Conservation (phyloP, 352 stramenopile species). For the Plasmopara viticola region DNA sequence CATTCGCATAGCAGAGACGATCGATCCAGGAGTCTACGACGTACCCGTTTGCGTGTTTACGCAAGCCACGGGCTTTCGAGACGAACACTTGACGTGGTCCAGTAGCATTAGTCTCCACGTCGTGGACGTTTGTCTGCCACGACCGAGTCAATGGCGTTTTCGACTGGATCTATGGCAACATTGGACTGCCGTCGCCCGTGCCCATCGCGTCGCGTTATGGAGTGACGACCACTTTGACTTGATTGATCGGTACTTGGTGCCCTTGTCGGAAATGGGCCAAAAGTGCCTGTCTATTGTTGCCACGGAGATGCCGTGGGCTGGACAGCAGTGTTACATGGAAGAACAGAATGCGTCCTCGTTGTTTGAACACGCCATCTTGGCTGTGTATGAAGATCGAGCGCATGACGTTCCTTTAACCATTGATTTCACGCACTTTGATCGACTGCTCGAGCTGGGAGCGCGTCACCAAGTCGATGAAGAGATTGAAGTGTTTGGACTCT, state of each 20-base stretch:
- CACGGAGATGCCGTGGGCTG: constrained; percentile 72
- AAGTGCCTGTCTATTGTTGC: constrained; percentile 68
- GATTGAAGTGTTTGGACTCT: constrained; percentile 69
- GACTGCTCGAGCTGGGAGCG: constrained; percentile 43
- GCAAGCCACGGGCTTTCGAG: constrained; percentile 48
- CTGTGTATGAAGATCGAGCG: constrained; percentile 46
- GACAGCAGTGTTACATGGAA: constrained; percentile 74
- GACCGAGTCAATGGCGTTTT: constrained; percentile 46
- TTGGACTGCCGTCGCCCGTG: constrained; percentile 48
- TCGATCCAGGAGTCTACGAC: constrained; percentile 51
- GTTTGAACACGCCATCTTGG: constrained; percentile 59
- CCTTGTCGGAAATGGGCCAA: constrained; percentile 57
- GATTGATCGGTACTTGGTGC: constrained; percentile 55
- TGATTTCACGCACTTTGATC: constrained; percentile 67
- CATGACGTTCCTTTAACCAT: constrained; percentile 37
- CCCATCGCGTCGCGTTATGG: constrained; percentile 48
- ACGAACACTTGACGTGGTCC: constrained; percentile 63
- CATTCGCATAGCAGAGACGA: constrained; percentile 28
- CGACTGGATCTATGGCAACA: constrained; percentile 80
- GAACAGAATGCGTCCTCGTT: constrained; percentile 56
- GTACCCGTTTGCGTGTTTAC: constrained; percentile 62
- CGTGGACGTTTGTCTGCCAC: constrained; percentile 40
- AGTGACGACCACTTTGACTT: constrained; percentile 61
- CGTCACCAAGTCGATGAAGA: constrained; percentile 51
- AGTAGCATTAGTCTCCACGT: constrained; percentile 51